phyloP scores from a whole-genome alignment of 2,329 filamentous ascomycete genomes.

The Lecanicillium sp. region DNA sequence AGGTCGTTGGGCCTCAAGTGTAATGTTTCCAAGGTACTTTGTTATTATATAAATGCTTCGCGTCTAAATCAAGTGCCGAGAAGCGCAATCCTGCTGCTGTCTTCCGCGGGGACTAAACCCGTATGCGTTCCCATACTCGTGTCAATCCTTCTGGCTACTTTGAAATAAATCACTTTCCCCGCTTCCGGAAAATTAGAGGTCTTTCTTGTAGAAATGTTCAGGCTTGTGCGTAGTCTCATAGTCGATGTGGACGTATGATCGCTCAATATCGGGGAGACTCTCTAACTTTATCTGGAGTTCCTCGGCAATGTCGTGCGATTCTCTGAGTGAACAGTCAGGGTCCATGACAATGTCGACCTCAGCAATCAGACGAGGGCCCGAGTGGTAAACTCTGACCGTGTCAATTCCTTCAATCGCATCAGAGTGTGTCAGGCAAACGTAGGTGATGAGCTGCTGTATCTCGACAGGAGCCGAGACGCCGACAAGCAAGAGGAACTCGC shows the following conservation, averaged over 20 bases:
- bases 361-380: slow-evolving; percentile 79
- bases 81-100: too few species aligned
- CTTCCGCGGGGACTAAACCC: too few species aligned
- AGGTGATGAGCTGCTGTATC: slow-evolving; percentile 90
- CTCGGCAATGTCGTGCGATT: slow-evolving; percentile 90
- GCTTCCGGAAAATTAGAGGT: slow-evolving; percentile 36
- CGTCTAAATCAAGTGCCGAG: too few species aligned
- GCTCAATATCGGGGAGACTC: slow-evolving; percentile 82
- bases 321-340: slow-evolving; percentile 60
- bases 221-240: slow-evolving; percentile 95
- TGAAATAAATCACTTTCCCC: background rate
- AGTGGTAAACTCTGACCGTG: slow-evolving; percentile 91
- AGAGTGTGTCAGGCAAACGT: slow-evolving; percentile 84
- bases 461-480: slow-evolving; percentile 81
- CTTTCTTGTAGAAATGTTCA: slow-evolving; percentile 64
- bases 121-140: too few species aligned
- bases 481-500: slow-evolving; percentile 85
- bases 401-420: slow-evolving; percentile 78
- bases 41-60: too few species aligned
- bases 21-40: too few species aligned
- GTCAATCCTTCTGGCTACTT: too few species aligned
- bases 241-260: slow-evolving; percentile 94
- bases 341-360: slow-evolving; percentile 98
- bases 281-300: slow-evolving; percentile 92
- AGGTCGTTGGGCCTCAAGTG: too few species aligned